Percentiles rank a stretch among this genome's conserved stretches.
These are phyloP conservation scores for Dorcoceras hygrometricum DNA, from an alignment of 257 asterid genomes.

Conservation along the genomic window DNA sequence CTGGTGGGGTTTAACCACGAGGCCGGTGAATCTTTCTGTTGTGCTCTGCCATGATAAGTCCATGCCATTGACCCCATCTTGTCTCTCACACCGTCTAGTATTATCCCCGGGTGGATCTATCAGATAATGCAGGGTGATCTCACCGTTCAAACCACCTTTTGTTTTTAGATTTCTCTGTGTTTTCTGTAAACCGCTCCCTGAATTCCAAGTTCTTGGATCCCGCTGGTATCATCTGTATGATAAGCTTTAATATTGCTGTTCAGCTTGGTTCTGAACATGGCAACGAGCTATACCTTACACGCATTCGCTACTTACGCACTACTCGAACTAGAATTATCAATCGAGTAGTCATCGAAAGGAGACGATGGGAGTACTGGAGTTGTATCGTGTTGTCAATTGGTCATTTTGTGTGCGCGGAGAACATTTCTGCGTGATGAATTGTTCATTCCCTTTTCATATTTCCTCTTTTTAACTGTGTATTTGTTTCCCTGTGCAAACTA, in stretches of 20 bases:
- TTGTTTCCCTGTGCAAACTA: neutral
- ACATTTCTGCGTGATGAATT: no score
- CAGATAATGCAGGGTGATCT: neutral
- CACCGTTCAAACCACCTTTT: neutral
- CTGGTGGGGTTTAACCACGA: constrained; percentile 31
- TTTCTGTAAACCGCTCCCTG: neutral
- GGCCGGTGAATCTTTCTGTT: constrained; percentile 29
- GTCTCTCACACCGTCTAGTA: constrained; percentile 32
- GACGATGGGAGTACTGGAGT: neutral
- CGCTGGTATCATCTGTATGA: neutral
- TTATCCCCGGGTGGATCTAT: constrained; percentile 16
- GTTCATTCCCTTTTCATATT: constrained; percentile 7
- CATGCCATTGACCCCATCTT: constrained; percentile 26
- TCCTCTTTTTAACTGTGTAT: neutral
- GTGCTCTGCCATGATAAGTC: constrained; percentile 24
- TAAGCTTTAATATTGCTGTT: neutral
- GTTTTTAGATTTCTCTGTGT: neutral
- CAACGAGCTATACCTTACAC: neutral
- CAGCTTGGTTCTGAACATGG: neutral
- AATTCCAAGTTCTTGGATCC: neutral
- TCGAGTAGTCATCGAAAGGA: neutral
- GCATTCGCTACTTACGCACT: no score
- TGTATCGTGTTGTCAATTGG: neutral
- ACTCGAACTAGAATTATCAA: neutral
- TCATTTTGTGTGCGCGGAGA: neutral